Evolutionary conservation across 2,329 filamentous ascomycete species (phyloP), one percentile per base, ranked within the genome.

Genomic region (Trichophyton schoenleinii): DNA sequence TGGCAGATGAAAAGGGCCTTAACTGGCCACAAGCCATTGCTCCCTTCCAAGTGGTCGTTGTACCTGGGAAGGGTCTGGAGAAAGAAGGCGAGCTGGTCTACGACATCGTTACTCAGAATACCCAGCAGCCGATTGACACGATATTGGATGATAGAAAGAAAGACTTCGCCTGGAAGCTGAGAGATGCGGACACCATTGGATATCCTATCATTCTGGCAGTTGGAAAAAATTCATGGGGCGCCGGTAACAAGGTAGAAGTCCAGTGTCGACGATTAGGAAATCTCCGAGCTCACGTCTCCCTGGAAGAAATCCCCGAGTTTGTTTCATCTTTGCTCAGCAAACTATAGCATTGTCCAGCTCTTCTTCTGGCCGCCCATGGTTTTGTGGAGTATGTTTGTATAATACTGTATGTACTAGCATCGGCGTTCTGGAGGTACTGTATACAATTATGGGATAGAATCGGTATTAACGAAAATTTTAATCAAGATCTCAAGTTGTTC

Each of bases 21-120:
- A 90, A 89, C 68, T 99, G 94, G 94, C 94, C 94, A 0, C 80
- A 86, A 4, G 84, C 79, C 8, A 91, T 97, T 65, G 89, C 94
- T 1, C 94, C 94, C 0, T 97, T 87, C 68, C 87, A 92, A 67
- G 84, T 84, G 0, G 79, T 87, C 9, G 75, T 96, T 1, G 75
- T 96, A 3, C 83, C 36, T 72, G 77, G 20, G 72, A 78, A 63
- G 73, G 76, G 8, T 65, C 77, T 58, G 73, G 78, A 63, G 68
- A 75, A 13, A 79, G 83, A 72, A 20, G 82, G 79, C 0, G 74
- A 80, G 31, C 70, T 76, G 3, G 77, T 95, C 3, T 89, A 89
- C 65, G 87, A 92, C 69, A 64, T 66, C 4, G 71, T 95, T 13
- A 70, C 70, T 3, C 65, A 68, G 18, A 63, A 1, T 62, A 65